phyloP scores from a whole-genome alignment of 345 rosid species.

The Firmiana major region DNA sequence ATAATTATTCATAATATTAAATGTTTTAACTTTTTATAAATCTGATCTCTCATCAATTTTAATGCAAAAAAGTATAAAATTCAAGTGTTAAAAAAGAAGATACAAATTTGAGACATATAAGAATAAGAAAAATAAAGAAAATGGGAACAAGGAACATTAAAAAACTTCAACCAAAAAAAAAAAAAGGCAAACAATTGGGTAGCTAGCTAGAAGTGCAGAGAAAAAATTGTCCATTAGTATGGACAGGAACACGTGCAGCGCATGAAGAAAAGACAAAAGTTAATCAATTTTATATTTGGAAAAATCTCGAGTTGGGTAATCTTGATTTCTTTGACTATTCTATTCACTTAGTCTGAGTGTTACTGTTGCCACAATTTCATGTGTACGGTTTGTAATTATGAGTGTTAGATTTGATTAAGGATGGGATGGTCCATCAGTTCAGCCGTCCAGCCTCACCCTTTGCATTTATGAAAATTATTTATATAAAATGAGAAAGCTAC shows the following conservation, averaged over 20 bases:
- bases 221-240: slow-evolving; percentile 10
- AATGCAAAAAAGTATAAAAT: too few relatives aligned
- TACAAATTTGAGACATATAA: too few relatives aligned
- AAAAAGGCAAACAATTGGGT: not conserved
- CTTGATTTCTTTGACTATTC: not conserved
- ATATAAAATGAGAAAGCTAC: too few relatives aligned
- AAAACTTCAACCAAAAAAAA: not conserved
- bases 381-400: slow-evolving; percentile 17
- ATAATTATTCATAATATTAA: too few relatives aligned
- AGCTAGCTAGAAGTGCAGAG: not conserved
- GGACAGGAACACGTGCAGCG: slow-evolving; percentile 28
- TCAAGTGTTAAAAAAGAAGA: too few relatives aligned
- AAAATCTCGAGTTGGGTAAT: not conserved
- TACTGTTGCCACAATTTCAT: not conserved
- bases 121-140: too few relatives aligned
- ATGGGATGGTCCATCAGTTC: slow-evolving; percentile 11
- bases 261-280: slow-evolving; percentile 21
- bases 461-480: not conserved
- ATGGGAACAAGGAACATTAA: not conserved
- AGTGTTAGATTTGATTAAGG: slow-evolving; percentile 1
- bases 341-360: not conserved
- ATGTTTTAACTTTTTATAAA: too few relatives aligned
- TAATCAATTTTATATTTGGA: slow-evolving; percentile 2
- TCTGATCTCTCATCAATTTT: too few relatives aligned
- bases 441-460: not conserved